Evolutionary conservation across 495 filamentous ascomycete genomes (phyloP).

Genomic region (Trichocladium uniseriatum): DNA sequence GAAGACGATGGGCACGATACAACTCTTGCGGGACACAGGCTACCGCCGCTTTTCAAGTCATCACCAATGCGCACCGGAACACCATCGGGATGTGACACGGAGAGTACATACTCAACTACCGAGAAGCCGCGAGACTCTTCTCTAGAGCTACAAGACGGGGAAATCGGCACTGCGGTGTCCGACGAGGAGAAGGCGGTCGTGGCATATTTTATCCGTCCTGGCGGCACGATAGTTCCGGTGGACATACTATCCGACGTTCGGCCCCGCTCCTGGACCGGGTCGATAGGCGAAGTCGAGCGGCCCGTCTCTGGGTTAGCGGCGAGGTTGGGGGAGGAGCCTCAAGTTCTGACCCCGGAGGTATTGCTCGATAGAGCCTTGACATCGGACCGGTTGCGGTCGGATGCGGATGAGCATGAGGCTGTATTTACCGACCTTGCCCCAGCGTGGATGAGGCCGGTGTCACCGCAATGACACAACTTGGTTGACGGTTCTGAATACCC

Average conservation of each 20-base stretch:
- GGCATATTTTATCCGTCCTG: constrained; percentile 15
- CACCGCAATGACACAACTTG: too few relatives aligned
- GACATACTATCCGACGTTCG: constrained; percentile 3
- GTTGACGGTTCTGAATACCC: too few relatives aligned
- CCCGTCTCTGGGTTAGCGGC: neutral
- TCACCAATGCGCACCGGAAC: neutral
- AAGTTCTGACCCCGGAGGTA: neutral
- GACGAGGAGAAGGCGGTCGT: constrained; percentile 1
- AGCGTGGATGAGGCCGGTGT: neutral
- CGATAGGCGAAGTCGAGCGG: neutral
- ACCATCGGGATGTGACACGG: neutral
- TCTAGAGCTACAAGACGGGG: neutral
- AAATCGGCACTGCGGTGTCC: neutral
- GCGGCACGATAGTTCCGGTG: constrained; percentile 10
- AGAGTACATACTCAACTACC: neutral
- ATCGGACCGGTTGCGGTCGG: neutral
- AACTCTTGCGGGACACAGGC: neutral
- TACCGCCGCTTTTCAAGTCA: neutral
- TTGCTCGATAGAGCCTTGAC: neutral
- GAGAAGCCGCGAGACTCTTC: neutral
- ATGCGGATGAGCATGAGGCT: neutral
- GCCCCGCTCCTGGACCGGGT: neutral
- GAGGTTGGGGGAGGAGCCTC: neutral
- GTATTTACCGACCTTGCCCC: neutral
- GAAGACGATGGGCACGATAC: too few relatives aligned